phyloP scores from a whole-genome alignment of 2,329 filamentous ascomycete genomes.

The Grosmannia penicillata region DNA sequence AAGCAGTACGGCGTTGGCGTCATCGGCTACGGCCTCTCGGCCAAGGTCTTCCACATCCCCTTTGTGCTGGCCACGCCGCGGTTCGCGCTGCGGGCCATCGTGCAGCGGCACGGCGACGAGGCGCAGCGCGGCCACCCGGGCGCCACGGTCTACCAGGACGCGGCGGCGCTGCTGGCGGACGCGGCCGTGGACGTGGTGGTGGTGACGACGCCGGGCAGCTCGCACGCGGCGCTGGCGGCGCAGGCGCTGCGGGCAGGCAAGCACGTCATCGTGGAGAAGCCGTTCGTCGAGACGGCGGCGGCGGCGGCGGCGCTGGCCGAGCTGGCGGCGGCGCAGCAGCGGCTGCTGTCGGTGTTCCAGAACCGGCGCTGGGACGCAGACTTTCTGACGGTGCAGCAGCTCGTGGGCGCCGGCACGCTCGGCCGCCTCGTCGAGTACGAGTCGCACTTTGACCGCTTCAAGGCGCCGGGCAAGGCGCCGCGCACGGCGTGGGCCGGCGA shows the following conservation, averaged over 20 bases:
- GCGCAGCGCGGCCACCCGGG: constrained; percentile 53
- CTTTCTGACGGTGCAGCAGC: constrained; percentile 53
- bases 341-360: constrained; percentile 54
- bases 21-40: constrained; percentile 31
- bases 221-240: constrained; percentile 52
- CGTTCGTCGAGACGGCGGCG: constrained; percentile 59
- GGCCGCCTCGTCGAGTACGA: constrained; percentile 66
- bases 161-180: constrained; percentile 51
- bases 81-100: constrained; percentile 57
- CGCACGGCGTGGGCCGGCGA: constrained; percentile 52
- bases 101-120: constrained; percentile 56
- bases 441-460: constrained; percentile 67
- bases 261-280: constrained; percentile 72
- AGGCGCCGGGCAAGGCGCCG: constrained; percentile 37
- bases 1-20: constrained; percentile 15
- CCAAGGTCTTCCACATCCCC: constrained; percentile 75
- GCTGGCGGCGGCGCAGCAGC: constrained; percentile 34
- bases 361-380: constrained; percentile 68
- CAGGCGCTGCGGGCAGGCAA: constrained; percentile 54
- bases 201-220: constrained; percentile 56
- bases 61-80: constrained; percentile 51
- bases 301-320: constrained; percentile 49
- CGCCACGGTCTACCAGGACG: constrained; percentile 47
- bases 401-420: constrained; percentile 43
- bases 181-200: constrained; percentile 52